Evolutionary conservation across 805 yeast genomes (phyloP).

Genomic region (Barnettozyma salicaria): DNA sequence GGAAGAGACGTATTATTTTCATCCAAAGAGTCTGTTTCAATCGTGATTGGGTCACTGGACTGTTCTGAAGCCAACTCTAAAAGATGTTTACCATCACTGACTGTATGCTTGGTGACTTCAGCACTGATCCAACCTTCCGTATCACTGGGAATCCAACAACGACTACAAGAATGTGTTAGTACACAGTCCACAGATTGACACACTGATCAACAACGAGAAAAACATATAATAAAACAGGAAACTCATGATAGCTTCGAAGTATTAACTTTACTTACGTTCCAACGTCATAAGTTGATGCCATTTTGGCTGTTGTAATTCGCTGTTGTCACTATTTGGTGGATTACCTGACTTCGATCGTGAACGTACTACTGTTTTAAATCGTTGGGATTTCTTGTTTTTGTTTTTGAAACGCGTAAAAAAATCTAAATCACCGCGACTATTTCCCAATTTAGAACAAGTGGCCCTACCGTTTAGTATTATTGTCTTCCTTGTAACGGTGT

Average conservation of each 20-base stretch:
- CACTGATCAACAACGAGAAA: neutral
- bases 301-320: slow-evolving; percentile 11
- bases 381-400: slow-evolving; percentile 5
- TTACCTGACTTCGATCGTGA: no score
- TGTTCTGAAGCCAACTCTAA: slow-evolving; percentile 50
- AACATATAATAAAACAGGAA: no score
- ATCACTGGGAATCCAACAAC: slow-evolving; percentile 74
- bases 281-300: slow-evolving; percentile 41
- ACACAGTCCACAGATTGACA: slow-evolving; percentile 12
- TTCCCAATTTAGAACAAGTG: slow-evolving; percentile 1
- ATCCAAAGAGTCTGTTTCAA: slow-evolving; percentile 38
- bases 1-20: slow-evolving; percentile 47
- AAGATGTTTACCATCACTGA: slow-evolving; percentile 38
- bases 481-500: no score
- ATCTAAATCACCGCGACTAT: slow-evolving; percentile 5
- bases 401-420: slow-evolving; percentile 6
- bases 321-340: slow-evolving; percentile 3
- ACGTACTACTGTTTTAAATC: slow-evolving; percentile 1
- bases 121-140: slow-evolving; percentile 70
- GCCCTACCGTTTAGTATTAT: no score
- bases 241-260: no score
- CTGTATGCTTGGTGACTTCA: slow-evolving; percentile 44
- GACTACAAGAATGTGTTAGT: slow-evolving; percentile 35
- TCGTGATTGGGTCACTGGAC: slow-evolving; percentile 38
- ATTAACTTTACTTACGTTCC: slow-evolving; percentile 47